Evolutionary conservation across 176 grass and related monocot genomes (phyloP).

Genomic region (Saccharum officinarum): DNA sequence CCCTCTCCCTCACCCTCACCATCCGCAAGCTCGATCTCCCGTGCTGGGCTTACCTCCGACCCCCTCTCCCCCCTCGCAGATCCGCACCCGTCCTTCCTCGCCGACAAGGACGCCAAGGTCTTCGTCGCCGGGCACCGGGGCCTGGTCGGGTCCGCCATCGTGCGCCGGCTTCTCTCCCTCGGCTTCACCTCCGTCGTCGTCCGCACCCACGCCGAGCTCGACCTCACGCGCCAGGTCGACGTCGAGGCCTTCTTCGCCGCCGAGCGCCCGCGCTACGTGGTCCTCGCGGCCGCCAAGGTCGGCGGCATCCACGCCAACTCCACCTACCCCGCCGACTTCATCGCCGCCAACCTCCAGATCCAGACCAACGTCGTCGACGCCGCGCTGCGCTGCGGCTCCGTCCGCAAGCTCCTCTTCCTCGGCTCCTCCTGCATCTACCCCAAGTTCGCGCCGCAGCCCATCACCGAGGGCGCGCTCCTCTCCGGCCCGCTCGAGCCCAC

Average conservation of each 20-base stretch:
- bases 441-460: conserved; percentile 79
- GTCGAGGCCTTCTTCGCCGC: conserved; percentile 79
- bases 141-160: conserved; percentile 69
- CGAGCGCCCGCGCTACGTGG: conserved; percentile 62
- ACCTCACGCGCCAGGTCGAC: conserved; percentile 64
- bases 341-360: conserved; percentile 86
- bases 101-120: conserved; percentile 64
- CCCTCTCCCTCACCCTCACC: no score
- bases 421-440: conserved; percentile 94
- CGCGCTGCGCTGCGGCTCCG: conserved; percentile 54
- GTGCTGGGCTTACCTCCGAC: background rate
- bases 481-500: conserved; percentile 83
- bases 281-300: conserved; percentile 81
- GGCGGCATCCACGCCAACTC: conserved; percentile 87
- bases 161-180: conserved; percentile 46
- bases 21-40: no score
- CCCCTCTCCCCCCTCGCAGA: conserved; percentile 1
- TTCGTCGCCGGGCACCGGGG: conserved; percentile 75
- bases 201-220: conserved; percentile 66
- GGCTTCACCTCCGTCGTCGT: conserved; percentile 66
- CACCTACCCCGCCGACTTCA: conserved; percentile 74
- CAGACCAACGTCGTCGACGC: conserved; percentile 86
- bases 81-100: conserved; percentile 51
- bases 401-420: conserved; percentile 86
- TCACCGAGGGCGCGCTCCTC: conserved; percentile 63